phyloP scores from a whole-genome alignment of 2,329 filamentous ascomycete genomes.

The Paecilomyces sp. region DNA sequence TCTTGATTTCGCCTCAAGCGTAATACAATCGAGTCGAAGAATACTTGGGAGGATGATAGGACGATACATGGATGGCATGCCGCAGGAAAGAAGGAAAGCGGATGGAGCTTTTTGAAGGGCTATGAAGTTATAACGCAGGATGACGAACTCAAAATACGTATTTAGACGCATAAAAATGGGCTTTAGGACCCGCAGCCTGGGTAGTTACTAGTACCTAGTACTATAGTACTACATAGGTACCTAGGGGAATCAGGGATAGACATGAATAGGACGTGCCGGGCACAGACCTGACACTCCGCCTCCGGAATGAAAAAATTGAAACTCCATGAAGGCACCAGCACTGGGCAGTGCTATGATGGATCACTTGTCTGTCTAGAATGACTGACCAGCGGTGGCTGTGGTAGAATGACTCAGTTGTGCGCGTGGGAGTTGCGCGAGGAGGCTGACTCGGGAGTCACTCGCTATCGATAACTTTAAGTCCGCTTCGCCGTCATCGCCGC shows the following conservation, averaged over 20 bases:
- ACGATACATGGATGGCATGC: not conserved
- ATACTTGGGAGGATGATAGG: not conserved
- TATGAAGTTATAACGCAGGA: not conserved
- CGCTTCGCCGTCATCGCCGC: conserved; percentile 9
- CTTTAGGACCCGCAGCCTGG: not conserved
- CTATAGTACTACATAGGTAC: not conserved
- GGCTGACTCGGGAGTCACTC: conserved; percentile 11
- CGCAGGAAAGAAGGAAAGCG: not conserved
- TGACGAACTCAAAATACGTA: not conserved
- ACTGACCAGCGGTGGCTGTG: not conserved
- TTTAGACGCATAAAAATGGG: not conserved
- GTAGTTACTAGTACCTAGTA: not conserved
- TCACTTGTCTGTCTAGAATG: not conserved
- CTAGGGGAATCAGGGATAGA: too few species aligned
- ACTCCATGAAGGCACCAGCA: not conserved
- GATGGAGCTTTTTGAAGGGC: not conserved
- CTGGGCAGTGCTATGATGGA: not conserved
- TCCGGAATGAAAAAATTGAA: not conserved
- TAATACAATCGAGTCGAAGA: conserved; percentile 15
- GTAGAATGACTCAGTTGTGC: not conserved
- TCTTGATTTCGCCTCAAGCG: conserved; percentile 61
- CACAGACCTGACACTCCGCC: not conserved
- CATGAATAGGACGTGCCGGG: not conserved
- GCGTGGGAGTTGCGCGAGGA: not conserved
- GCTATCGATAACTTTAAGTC: conserved; percentile 21